Conservation (phyloP, 495 filamentous ascomycete genomes). For the Aspergillus sclerotiicarbonarius region DNA sequence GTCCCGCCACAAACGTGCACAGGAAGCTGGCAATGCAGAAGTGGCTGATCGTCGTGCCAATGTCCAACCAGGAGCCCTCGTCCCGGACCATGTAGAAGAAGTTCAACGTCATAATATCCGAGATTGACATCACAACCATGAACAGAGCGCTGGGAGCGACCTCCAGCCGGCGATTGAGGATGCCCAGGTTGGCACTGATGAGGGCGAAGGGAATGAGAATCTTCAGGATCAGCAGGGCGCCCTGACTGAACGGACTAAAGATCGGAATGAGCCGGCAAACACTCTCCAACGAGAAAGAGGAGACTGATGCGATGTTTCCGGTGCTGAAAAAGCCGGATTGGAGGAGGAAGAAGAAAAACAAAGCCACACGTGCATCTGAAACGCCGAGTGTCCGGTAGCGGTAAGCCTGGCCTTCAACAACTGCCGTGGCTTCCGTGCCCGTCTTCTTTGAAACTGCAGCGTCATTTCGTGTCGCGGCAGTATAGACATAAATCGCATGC, state of each 20-base stretch:
- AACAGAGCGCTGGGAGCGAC: conserved; percentile 82
- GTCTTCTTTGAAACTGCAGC: conserved; percentile 24
- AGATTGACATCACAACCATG: conserved; percentile 90
- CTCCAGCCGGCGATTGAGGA: conserved; percentile 82
- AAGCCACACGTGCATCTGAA: conserved; percentile 76
- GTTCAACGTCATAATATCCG: conserved; percentile 89
- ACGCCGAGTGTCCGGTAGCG: conserved; percentile 72
- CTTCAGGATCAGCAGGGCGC: conserved; percentile 83
- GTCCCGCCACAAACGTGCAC: conserved; percentile 83
- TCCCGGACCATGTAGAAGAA: conserved; percentile 98
- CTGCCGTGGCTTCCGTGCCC: conserved; percentile 27
- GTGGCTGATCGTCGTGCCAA: conserved; percentile 91
- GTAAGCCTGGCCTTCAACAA: conserved; percentile 37
- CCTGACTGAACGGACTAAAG: conserved; percentile 92
- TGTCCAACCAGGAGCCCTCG: conserved; percentile 96
- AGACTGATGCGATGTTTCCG: conserved; percentile 93
- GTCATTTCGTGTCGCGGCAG: conserved; percentile 22
- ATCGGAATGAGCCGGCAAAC: conserved; percentile 90
- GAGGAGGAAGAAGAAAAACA: conserved; percentile 93
- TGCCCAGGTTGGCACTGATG: conserved; percentile 89
- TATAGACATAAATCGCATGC: conserved; percentile 67
- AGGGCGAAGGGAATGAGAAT: conserved; percentile 91
- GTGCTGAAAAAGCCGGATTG: conserved; percentile 97
- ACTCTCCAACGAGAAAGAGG: conserved; percentile 89
- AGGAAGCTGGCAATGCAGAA: conserved; percentile 88